A percentile compares a stretch with the other conserved stretches of the same genome.
phyloP scores from a whole-genome alignment of 2,329 filamentous ascomycete species.

The Dothideomycetidae sp. region DNA sequence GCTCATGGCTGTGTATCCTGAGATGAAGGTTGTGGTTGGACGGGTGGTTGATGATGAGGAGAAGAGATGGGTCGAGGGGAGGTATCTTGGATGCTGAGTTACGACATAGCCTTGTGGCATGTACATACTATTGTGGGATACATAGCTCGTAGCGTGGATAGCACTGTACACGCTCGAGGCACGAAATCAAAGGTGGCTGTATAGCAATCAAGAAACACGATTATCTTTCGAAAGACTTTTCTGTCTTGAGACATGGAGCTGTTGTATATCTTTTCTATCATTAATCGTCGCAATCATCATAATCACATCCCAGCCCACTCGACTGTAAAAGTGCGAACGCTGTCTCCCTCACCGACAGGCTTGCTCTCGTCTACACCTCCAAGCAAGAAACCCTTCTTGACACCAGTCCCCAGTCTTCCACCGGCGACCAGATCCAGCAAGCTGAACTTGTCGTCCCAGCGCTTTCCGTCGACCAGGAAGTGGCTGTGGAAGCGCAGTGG shows the following conservation, averaged over 20 bases:
- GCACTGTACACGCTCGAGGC: too few relatives aligned
- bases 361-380: constrained; percentile 45
- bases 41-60: constrained; percentile 70
- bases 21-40: constrained; percentile 73
- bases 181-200: too few relatives aligned
- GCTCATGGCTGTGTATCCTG: constrained; percentile 76
- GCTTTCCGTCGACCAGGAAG: constrained; percentile 69
- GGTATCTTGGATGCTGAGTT: constrained; percentile 77
- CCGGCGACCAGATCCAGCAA: constrained; percentile 75
- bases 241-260: too few relatives aligned
- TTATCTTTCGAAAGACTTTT: too few relatives aligned
- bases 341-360: constrained; percentile 22
- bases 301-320: constrained; percentile 87
- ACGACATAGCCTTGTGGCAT: too few relatives aligned
- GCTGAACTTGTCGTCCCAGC: constrained; percentile 78
- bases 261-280: too few relatives aligned
- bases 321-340: constrained; percentile 62
- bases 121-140: too few relatives aligned
- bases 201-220: too few relatives aligned
- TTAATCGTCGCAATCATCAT: constrained; percentile 3
- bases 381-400: constrained; percentile 89
- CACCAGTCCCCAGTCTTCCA: constrained; percentile 77
- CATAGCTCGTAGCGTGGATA: too few relatives aligned
- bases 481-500: constrained; percentile 91
- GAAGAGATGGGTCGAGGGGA: constrained; percentile 76